Percentiles rank a stretch among this genome's conserved stretches.
Conservation (phyloP, 176 grass and related monocot species). For the Elaeis guineensis region DNA sequence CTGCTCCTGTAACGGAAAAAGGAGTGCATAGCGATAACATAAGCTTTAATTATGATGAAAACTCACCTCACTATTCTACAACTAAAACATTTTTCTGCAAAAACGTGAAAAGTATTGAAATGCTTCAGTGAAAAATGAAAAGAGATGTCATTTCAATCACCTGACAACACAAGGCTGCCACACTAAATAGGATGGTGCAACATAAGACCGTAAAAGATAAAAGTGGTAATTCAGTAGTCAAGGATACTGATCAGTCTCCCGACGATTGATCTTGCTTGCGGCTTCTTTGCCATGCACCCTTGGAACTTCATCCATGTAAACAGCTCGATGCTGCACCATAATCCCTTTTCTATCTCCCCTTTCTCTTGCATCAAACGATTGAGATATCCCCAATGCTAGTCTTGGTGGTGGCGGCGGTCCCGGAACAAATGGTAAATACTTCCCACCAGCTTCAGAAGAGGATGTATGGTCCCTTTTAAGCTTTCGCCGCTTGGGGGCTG, state of each 20-base stretch:
- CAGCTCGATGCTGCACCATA: slow-evolving; percentile 52
- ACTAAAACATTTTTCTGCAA: no score
- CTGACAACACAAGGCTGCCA: no score
- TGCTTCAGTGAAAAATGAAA: no score
- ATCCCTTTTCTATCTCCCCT: slow-evolving; percentile 66
- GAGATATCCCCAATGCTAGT: slow-evolving; percentile 27
- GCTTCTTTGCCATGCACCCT: slow-evolving; percentile 82
- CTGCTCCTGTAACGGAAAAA: no score
- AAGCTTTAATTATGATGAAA: no score
- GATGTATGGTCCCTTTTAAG: slow-evolving; percentile 58
- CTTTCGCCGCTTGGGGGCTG: slow-evolving; percentile 62
- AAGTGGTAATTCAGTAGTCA: neutral
- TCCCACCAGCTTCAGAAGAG: slow-evolving; percentile 61
- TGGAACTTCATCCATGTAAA: slow-evolving; percentile 56
- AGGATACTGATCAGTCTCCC: slow-evolving; percentile 92
- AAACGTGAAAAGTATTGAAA: no score
- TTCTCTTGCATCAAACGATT: slow-evolving; percentile 57
- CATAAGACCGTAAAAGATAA: no score
- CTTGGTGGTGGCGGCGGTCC: slow-evolving; percentile 39
- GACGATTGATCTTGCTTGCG: slow-evolving; percentile 69
- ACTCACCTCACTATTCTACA: no score
- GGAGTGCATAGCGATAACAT: no score
- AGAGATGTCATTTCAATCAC: no score
- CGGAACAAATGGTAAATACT: slow-evolving; percentile 60
- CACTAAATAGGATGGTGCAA: no score